Conservation (phyloP, 345 rosid species). For the Erysimum cheiranthoides region DNA sequence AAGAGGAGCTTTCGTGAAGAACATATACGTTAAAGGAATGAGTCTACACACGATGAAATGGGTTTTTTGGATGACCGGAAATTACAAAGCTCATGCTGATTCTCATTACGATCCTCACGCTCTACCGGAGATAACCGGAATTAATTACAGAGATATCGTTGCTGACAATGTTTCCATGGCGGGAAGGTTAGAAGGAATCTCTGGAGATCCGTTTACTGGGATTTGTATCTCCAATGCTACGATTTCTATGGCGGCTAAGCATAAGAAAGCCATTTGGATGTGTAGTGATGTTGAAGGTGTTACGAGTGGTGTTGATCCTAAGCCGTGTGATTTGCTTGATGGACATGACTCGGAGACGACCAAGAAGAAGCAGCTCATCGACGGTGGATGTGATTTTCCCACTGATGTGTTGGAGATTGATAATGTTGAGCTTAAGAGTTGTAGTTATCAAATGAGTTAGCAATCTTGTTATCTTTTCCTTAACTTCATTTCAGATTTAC, state of each 20-base stretch:
- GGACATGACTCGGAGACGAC: slow-evolving; percentile 23
- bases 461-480: neutral
- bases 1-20: slow-evolving; percentile 64
- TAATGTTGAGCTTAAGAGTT: slow-evolving; percentile 59
- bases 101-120: slow-evolving; percentile 61
- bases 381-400: slow-evolving; percentile 68
- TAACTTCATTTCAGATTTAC: slow-evolving; percentile 6
- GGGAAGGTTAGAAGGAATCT: slow-evolving; percentile 58
- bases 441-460: slow-evolving; percentile 51
- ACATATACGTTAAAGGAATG: slow-evolving; percentile 58
- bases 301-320: slow-evolving; percentile 57
- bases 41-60: slow-evolving; percentile 64
- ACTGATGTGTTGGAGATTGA: slow-evolving; percentile 66
- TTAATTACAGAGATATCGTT: slow-evolving; percentile 55
- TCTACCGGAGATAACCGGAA: slow-evolving; percentile 53
- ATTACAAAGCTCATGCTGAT: slow-evolving; percentile 61
- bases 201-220: slow-evolving; percentile 52
- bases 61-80: slow-evolving; percentile 78
- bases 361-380: neutral
- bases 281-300: slow-evolving; percentile 64
- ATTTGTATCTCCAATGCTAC: slow-evolving; percentile 73
- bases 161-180: slow-evolving; percentile 63
- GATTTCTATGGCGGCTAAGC: slow-evolving; percentile 50
- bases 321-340: slow-evolving; percentile 53
- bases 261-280: slow-evolving; percentile 60